Percentiles rank a stretch among this genome's conserved stretches.
Conservation (phyloP, 345 rosid genomes). For the Gossypium ekmanianum region DNA sequence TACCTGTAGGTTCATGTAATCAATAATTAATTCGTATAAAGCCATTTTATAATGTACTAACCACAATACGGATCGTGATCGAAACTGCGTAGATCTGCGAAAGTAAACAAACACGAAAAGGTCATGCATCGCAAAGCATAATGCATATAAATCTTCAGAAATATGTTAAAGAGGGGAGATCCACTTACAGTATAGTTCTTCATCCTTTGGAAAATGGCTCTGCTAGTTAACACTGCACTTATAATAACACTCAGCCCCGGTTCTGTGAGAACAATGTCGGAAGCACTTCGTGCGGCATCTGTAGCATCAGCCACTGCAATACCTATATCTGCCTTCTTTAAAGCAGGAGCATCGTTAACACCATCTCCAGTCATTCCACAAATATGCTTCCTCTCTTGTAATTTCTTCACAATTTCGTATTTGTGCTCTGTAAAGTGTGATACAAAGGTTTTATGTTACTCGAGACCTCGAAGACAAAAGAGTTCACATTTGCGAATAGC, state of each 20-base stretch:
- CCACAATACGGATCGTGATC: slow-evolving; percentile 92
- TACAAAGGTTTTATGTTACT: neutral
- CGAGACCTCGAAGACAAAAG: neutral
- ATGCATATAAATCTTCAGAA: neutral
- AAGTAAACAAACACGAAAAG: neutral
- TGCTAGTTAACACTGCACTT: slow-evolving; percentile 80
- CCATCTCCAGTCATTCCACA: slow-evolving; percentile 98
- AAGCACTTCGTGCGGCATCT: slow-evolving; percentile 85
- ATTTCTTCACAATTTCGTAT: slow-evolving; percentile 89
- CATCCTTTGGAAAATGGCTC: slow-evolving; percentile 94
- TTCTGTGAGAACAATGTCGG: slow-evolving; percentile 69
- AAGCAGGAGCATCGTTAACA: slow-evolving; percentile 91
- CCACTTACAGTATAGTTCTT: slow-evolving; percentile 77
- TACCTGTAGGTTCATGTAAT: neutral
- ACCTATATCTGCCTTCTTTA: slow-evolving; percentile 92
- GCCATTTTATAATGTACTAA: slow-evolving; percentile 26
- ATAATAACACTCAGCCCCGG: slow-evolving; percentile 88
- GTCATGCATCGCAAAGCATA: neutral
- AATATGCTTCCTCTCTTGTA: slow-evolving; percentile 78
- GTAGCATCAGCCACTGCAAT: slow-evolving; percentile 94
- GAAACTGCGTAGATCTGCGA: slow-evolving; percentile 88
- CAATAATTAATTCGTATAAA: slow-evolving; percentile 10
- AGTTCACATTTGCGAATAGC: neutral
- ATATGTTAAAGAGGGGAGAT: neutral
- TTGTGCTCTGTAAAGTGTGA: slow-evolving; percentile 62